Evolutionary conservation across 345 rosid genomes (phyloP), one percentile per base, ranked within the genome.

Genomic region (Geranium brycei): DNA sequence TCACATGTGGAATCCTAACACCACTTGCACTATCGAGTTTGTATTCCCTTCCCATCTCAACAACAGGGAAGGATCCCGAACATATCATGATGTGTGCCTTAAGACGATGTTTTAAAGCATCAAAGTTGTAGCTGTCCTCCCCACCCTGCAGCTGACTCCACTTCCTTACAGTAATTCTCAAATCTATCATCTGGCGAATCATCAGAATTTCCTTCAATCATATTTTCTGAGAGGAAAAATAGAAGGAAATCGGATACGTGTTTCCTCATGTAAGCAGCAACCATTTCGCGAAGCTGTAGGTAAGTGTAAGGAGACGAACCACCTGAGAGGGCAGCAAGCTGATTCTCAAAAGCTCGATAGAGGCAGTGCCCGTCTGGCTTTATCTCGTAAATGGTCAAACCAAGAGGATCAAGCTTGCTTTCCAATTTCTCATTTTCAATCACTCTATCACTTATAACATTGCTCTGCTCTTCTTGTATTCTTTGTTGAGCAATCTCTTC

Each of bases 281-380:
- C 95, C 95, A 89, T 72, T 72, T 82, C 79, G 57, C 93, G 80
- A 11, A 92, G 91, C 62, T 79, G 74, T 69, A 77, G 90, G 81
- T 72, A 89, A 12, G 77, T 72, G 66, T 80, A 80, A 40, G 89
- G 87, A 70, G 95, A 74, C 63, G 85, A 66, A 32, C 91, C 91
- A 30, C 85, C 84, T 12, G 89, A 79, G 35, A 65, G 75, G 65
- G 68, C 65, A 14, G 87, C 79, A 2, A 90, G 80, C 80, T 89
- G 99, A 71, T 85, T 79, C 63, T 93, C 97, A 19, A 93, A 88
- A 19, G 99, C 97, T 41, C 95, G 75, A 79, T 87, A 92, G 65
- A 90, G 95, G 71, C 99, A 90, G 72, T 90, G 88, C 10, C 96
- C 99, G 59, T 92, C 91, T 28, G 99, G 88, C 70, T 88, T 92